These are phyloP conservation scores for Cytospora leucostoma DNA, from an alignment of 2,329 filamentous ascomycete species.

Conservation along the genomic window DNA sequence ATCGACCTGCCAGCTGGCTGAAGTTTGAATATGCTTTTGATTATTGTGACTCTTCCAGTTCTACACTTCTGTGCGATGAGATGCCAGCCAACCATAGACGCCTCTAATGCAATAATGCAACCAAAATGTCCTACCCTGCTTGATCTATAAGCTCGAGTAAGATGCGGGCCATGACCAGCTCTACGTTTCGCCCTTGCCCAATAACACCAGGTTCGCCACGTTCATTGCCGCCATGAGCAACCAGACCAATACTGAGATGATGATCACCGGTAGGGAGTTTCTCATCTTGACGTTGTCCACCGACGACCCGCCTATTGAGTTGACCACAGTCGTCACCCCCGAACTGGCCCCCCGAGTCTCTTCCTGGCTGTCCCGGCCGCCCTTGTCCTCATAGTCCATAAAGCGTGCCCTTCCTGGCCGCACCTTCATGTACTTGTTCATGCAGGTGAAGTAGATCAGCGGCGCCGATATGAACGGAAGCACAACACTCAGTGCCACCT, in stretches of 20 bases:
- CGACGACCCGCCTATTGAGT: not conserved
- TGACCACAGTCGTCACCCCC: not conserved
- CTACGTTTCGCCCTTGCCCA: constrained; percentile 42
- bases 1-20: not conserved
- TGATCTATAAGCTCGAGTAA: too few species aligned
- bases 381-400: constrained; percentile 29
- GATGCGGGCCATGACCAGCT: not conserved
- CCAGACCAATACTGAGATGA: constrained; percentile 51
- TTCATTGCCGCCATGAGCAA: constrained; percentile 69
- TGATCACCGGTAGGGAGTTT: constrained; percentile 67
- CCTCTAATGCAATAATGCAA: not conserved
- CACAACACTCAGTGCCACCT: constrained; percentile 77
- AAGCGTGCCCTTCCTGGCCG: constrained; percentile 45
- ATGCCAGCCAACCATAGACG: not conserved
- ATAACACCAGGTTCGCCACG: constrained; percentile 62
- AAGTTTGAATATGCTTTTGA: not conserved
- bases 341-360: constrained; percentile 63
- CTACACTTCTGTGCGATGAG: not conserved
- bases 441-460: constrained; percentile 81
- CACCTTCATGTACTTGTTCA: constrained; percentile 78
- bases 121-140: not conserved
- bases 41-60: not conserved
- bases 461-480: constrained; percentile 82
- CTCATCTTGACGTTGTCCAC: constrained; percentile 59
- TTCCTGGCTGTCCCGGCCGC: constrained; percentile 22